Evolutionary conservation across 108 stramenopile genomes (phyloP), one percentile per base, ranked within the genome.

Genomic region (Conticribra guillardii): DNA sequence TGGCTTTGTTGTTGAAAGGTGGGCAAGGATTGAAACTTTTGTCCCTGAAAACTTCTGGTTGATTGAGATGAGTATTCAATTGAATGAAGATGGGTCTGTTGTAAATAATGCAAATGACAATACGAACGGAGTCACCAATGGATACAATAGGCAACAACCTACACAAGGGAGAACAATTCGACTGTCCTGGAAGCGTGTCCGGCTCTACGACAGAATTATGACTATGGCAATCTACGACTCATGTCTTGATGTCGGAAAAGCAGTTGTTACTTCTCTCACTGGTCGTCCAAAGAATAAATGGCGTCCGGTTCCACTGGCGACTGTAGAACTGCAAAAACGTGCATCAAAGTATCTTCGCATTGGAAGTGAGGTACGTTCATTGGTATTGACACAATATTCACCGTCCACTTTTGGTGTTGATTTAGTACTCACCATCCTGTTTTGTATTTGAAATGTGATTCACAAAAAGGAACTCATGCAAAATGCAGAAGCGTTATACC

Each of bases 1-100:
- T 44, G 99, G 99, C n/a, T 99, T 99, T 79, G 93, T 99, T n/a
- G 99, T 98, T 3, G 97, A 97, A 54, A 79, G 99, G 54, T 96
- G 96, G 91, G 93, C 94, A 16, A 65, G 92, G 49, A 98, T 98
- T 60, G 84, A 96, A 72, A 89, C 91, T 7, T 98, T 98, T 84
- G 69, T 92, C 16, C 82, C 93, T n/a, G 92, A 98, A 74, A 78
- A 91, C 31, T 99, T 98, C 75, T 99, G 97, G 98, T 85, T 70
- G 27, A 55, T 99, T 22, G 90, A 96, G 61, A 69, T 96, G 69
- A 74, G 68, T 1, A 72, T 91, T 7, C 28, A 53, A 27, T 60
- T 85, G 45, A 83, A 73, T 51, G 73, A 68, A 30, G 73, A 80
- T 70, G 79, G 79, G 24, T 69, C 58, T 51, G 71, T 60, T 49